Conservation (phyloP, 805 yeast species). For the Pichia pseudocactophila region DNA sequence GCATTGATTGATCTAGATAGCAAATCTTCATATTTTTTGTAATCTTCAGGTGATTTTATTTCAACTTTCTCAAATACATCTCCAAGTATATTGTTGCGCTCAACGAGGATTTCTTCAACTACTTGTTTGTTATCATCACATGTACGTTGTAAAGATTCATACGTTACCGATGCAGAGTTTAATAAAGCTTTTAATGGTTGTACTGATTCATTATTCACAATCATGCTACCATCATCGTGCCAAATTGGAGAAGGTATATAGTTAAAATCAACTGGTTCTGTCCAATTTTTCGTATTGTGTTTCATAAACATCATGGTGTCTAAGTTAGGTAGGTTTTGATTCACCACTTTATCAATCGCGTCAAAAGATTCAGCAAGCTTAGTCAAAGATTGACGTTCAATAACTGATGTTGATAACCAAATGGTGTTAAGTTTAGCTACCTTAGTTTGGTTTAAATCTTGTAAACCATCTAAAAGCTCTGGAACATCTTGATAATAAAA, state of each 20-base stretch:
- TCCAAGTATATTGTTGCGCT: constrained; percentile 28
- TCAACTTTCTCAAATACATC: constrained; percentile 31
- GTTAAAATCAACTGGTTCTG: constrained; percentile 76
- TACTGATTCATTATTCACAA: constrained; percentile 48
- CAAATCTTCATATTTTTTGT: constrained; percentile 39
- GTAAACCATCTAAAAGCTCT: constrained; percentile 75
- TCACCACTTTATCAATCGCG: constrained; percentile 45
- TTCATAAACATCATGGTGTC: constrained; percentile 89
- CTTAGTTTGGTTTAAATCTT: constrained; percentile 73
- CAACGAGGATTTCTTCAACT: constrained; percentile 32
- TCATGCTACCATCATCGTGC: constrained; percentile 88
- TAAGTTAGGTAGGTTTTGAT: constrained; percentile 60
- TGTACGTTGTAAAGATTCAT: constrained; percentile 31
- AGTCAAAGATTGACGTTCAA: constrained; percentile 46
- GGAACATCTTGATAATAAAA: constrained; percentile 90
- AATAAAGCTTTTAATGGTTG: constrained; percentile 46
- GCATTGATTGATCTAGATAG: constrained; percentile 43
- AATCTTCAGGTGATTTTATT: constrained; percentile 30
- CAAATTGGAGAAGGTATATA: constrained; percentile 87
- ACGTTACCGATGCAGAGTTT: constrained; percentile 31
- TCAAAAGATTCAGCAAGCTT: constrained; percentile 38
- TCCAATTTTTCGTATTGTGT: constrained; percentile 72
- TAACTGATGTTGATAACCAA: constrained; percentile 48
- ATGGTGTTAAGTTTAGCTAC: constrained; percentile 63
- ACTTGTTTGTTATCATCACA: constrained; percentile 43